A percentile compares a stretch with the other conserved stretches of the same genome.
Conservation (phyloP, 495 filamentous ascomycete genomes). For the Aspergillus diversus region DNA sequence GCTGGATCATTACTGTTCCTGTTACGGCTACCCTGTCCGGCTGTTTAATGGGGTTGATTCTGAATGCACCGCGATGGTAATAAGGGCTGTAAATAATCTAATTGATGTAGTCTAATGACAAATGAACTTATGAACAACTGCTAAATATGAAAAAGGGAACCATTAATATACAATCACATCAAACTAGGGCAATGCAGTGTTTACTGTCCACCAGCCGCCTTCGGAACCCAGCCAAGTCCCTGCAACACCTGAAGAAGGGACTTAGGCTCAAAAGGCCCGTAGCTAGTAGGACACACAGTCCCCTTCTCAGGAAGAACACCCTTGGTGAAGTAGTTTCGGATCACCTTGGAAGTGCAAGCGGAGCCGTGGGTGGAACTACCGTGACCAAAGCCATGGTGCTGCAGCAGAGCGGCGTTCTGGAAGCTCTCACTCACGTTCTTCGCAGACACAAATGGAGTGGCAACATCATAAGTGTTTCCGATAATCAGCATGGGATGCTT, state of each 20-base stretch:
- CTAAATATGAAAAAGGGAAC: too few relatives aligned
- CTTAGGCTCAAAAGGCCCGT: slow-evolving; percentile 1
- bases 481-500: slow-evolving; percentile 48
- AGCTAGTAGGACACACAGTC: slow-evolving; percentile 32
- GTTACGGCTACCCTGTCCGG: slow-evolving; percentile 10
- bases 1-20: slow-evolving; percentile 18
- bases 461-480: slow-evolving; percentile 43
- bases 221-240: neutral
- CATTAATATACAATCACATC: too few relatives aligned
- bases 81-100: neutral
- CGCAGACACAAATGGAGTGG: slow-evolving; percentile 47
- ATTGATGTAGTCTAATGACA: neutral
- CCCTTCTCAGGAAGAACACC: slow-evolving; percentile 41
- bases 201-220: too few relatives aligned
- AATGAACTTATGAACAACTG: too few relatives aligned
- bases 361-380: slow-evolving; percentile 37
- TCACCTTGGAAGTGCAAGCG: slow-evolving; percentile 34
- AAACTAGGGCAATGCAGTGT: too few relatives aligned
- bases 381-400: slow-evolving; percentile 46
- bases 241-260: neutral
- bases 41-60: slow-evolving; percentile 12
- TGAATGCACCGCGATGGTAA: slow-evolving; percentile 16
- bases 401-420: slow-evolving; percentile 44
- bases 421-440: slow-evolving; percentile 47
- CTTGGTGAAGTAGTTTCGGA: slow-evolving; percentile 38